A percentile compares a stretch with the other conserved stretches of the same genome.
Conservation (phyloP, 805 yeast species). For the Candida dajiaensis region DNA sequence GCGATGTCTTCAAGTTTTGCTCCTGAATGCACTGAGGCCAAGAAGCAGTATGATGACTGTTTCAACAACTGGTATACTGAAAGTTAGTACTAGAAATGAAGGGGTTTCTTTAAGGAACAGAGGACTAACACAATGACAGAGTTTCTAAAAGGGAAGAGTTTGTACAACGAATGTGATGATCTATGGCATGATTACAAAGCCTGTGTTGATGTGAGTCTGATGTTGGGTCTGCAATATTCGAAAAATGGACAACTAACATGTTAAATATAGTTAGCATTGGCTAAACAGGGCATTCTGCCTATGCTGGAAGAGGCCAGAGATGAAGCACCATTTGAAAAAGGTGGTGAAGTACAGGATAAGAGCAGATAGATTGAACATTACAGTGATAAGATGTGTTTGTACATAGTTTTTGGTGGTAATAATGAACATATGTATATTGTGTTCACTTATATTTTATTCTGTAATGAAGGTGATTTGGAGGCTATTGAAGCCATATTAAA, state of each 20-base stretch:
- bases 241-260: constrained; percentile 1
- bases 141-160: constrained; percentile 48
- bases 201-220: constrained; percentile 59
- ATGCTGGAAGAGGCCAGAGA: constrained; percentile 84
- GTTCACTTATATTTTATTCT: too few species aligned
- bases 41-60: constrained; percentile 84
- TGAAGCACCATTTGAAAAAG: constrained; percentile 82
- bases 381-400: not conserved
- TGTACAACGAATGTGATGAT: constrained; percentile 84
- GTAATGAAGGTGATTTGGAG: too few species aligned
- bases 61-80: constrained; percentile 95
- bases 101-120: too few species aligned
- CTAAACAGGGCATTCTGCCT: constrained; percentile 70
- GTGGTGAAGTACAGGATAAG: constrained; percentile 34
- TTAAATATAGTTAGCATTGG: constrained; percentile 39
- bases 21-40: constrained; percentile 89
- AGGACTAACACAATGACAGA: constrained; percentile 25
- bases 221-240: not conserved
- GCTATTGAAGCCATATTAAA: too few species aligned
- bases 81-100: constrained; percentile 31
- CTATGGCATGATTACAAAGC: constrained; percentile 83
- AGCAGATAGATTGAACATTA: not conserved
- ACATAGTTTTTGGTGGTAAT: not conserved
- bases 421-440: too few species aligned
- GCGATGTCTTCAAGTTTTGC: constrained; percentile 86